Base-by-base conservation (phyloP, 495 filamentous ascomycete species). In the Massariosphaeria phaeospora region DNA sequence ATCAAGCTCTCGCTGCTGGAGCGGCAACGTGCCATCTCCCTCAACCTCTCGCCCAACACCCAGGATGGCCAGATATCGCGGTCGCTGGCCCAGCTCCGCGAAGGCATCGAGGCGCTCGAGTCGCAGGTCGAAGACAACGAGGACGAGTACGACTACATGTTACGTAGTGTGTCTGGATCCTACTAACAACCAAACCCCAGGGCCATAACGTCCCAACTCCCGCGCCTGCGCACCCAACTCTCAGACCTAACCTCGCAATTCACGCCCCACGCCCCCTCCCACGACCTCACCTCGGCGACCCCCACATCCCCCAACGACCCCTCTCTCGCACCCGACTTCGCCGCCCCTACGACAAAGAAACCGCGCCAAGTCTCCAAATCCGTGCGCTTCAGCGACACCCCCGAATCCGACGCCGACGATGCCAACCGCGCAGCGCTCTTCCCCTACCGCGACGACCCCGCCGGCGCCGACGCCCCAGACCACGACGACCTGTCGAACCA, bases 41-140 rank as follows among this genome's bases (percentile, higher is more conserved):
- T 95, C n/a, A 83, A 88, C 51, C 82, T 95, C 26, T 83, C 89
- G 64, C 81, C 85, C 7, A 88, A 88, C 66, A 79, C 85, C 6
- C 88, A 95, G 70, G 89, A 94, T 75, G 84, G 84, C 26, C 86
- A 94, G 60, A 93, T 96, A 57, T 90, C 89, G 5, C 77, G 88
- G 36, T 95, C 90, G 9, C 78, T 98, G 34, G 87, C 94, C 26
- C 86, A 86, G 31, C 79, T 98, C 44, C 81, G 81, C 35, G 87
- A 90, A 57, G 90, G 93, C 13, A 79, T 98, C 59, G 83, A 89
- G 58, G 70, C 78, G 11, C 73, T 95, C 20, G 83, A 87, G 62
- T 76, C 80, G 39, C 84, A 93, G 57, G 69, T 88, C 26, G 74
- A 83, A 51, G 78, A 81, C 33, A 71, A 72, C 17, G 78, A 81